A percentile compares a stretch with the other conserved stretches of the same genome.
phyloP scores from a whole-genome alignment of 768 basidiomycete genomes.

The Mycena crocata region DNA sequence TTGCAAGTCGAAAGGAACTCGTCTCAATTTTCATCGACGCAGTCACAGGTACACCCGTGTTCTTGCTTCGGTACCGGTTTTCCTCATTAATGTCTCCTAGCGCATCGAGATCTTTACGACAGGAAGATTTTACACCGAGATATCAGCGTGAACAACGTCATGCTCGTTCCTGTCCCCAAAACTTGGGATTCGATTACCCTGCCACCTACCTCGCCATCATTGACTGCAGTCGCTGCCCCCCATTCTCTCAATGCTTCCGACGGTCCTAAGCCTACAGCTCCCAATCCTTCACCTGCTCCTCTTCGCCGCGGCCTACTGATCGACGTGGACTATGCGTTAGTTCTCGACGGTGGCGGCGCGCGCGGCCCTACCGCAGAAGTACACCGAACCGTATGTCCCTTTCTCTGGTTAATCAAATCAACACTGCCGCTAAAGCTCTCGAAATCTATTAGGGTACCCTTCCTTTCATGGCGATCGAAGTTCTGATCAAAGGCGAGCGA shows the following conservation, averaged over 20 bases:
- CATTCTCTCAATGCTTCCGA: background rate
- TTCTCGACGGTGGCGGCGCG: background rate
- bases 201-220: background rate
- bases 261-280: background rate
- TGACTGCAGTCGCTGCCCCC: background rate
- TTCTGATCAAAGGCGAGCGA: background rate
- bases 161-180: constrained; percentile 1
- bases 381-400: constrained; percentile 7
- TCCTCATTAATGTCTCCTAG: background rate
- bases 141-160: constrained; percentile 20
- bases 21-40: constrained; percentile 16
- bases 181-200: background rate
- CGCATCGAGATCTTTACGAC: constrained; percentile 9
- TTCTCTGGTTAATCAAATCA: background rate
- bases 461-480: constrained; percentile 18
- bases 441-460: constrained; percentile 9
- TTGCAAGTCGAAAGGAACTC: constrained; percentile 5
- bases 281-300: background rate
- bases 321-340: constrained; percentile 11
- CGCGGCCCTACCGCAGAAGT: background rate
- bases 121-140: constrained; percentile 9
- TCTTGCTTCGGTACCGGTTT: background rate
- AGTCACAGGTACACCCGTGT: constrained; percentile 4
- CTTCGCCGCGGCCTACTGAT: constrained; percentile 9
- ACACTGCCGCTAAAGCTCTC: background rate